These are phyloP conservation scores for Fusarium sp. DNA, from an alignment of 2,329 filamentous ascomycete species.

Conservation along the genomic window DNA sequence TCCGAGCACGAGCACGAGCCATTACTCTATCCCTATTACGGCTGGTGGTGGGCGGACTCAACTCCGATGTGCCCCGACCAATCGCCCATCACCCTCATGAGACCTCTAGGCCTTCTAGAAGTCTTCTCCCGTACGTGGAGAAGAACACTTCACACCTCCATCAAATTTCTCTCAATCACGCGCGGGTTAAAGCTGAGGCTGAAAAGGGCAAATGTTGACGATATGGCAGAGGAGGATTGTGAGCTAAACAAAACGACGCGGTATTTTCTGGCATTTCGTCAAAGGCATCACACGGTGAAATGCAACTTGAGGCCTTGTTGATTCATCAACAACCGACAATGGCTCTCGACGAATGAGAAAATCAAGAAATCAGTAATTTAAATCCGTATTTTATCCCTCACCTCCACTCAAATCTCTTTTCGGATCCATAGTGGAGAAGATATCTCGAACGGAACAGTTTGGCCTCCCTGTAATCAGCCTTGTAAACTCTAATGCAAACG, in stretches of 20 bases:
- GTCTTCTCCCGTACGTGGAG: conserved; percentile 37
- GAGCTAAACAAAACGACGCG: not conserved
- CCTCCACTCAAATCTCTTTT: conserved; percentile 11
- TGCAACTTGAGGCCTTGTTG: not conserved
- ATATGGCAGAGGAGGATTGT: not conserved
- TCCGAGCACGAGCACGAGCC: not conserved
- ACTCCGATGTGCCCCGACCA: conserved; percentile 9
- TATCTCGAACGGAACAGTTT: conserved; percentile 1
- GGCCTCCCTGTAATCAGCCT: conserved; percentile 15
- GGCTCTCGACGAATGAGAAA: conserved; percentile 6
- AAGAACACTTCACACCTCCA: conserved; percentile 1
- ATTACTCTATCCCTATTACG: not conserved
- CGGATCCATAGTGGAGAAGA: conserved; percentile 7
- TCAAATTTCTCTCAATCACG: conserved; percentile 24
- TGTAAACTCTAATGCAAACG: conserved; percentile 25
- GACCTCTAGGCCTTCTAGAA: conserved; percentile 38
- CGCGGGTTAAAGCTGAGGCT: conserved; percentile 4
- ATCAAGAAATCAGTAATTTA: not conserved
- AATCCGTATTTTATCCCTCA: conserved; percentile 20
- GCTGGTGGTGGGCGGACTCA: conserved; percentile 11
- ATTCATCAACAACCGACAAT: not conserved
- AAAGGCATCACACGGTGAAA: not conserved
- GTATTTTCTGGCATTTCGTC: conserved; percentile 5
- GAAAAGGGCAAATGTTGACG: conserved; percentile 9
- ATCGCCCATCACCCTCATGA: not conserved